Percentiles rank a stretch among this genome's conserved stretches.
Conservation (phyloP, 495 filamentous ascomycete genomes). For the Cudoniella acicularis region DNA sequence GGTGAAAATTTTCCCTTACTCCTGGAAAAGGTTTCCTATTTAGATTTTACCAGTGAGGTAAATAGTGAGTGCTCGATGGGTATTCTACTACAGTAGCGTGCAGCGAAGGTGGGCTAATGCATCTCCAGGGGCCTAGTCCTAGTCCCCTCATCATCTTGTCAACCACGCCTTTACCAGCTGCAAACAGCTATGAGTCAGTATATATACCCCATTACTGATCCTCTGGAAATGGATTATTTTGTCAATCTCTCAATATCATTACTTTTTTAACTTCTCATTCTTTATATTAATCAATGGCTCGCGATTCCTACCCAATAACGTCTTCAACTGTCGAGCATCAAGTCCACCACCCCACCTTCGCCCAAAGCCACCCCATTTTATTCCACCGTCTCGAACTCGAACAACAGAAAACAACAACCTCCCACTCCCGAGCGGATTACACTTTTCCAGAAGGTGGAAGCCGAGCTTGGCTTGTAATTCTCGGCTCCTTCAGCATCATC, state of each 20-base stretch:
- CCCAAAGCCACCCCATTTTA: background rate
- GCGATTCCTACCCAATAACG: background rate
- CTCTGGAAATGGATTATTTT: too few species aligned
- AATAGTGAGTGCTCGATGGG: background rate
- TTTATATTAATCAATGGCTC: background rate
- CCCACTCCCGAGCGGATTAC: slow-evolving; percentile 19
- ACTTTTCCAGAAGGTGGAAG: slow-evolving; percentile 60
- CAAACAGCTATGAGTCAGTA: background rate
- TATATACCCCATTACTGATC: too few species aligned
- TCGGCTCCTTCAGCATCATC: slow-evolving; percentile 59
- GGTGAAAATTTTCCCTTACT: background rate
- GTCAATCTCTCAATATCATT: too few species aligned
- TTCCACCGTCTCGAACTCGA: background rate
- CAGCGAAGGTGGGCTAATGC: background rate
- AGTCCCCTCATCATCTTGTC: background rate
- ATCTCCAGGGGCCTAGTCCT: background rate
- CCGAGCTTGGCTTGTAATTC: slow-evolving; percentile 57
- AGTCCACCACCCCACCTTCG: too few species aligned
- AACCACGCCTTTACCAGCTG: background rate
- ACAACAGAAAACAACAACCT: background rate
- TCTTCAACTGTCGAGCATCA: too few species aligned
- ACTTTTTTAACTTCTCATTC: too few species aligned
- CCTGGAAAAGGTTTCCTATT: background rate
- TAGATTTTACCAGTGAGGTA: background rate
- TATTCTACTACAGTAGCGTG: background rate